A percentile compares a stretch with the other conserved stretches of the same genome.
phyloP scores from a whole-genome alignment of 2,329 filamentous ascomycete species.

The Tolypocladium amazonense region DNA sequence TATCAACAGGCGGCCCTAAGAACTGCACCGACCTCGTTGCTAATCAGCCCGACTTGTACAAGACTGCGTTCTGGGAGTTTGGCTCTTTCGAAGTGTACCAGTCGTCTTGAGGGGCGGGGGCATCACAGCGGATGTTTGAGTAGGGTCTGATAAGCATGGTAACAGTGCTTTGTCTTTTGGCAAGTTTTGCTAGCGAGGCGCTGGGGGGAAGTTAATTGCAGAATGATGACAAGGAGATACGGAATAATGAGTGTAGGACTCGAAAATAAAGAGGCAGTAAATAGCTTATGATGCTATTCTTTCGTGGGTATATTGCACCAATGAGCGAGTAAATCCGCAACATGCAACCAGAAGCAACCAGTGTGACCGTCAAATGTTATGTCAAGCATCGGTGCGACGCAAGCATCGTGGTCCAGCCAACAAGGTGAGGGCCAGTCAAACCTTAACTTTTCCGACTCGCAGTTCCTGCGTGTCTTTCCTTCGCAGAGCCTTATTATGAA shows the following conservation, averaged over 20 bases:
- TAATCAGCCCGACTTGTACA: slow-evolving; percentile 43
- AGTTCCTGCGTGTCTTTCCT: background rate
- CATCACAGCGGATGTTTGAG: background rate
- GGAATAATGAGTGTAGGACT: background rate
- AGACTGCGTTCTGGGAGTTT: slow-evolving; percentile 56
- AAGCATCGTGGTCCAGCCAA: background rate
- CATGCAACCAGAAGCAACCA: background rate
- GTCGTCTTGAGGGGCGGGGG: slow-evolving; percentile 7
- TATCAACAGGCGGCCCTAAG: slow-evolving; percentile 29
- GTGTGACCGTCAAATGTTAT: background rate
- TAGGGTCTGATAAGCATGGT: background rate
- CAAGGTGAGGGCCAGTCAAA: background rate
- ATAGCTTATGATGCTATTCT: background rate
- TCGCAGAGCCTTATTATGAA: background rate
- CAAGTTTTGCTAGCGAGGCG: background rate
- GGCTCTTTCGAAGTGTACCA: slow-evolving; percentile 48
- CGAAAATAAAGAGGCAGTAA: background rate
- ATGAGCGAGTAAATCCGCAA: background rate
- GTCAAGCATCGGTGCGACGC: background rate
- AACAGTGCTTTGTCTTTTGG: background rate
- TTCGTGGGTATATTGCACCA: background rate
- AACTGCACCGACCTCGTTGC: slow-evolving; percentile 49
- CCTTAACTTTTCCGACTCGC: background rate
- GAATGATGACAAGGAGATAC: background rate
- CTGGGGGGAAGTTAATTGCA: background rate